A percentile compares a stretch with the other conserved stretches of the same genome.
These are phyloP conservation scores for Colletotrichum sp. DNA, from an alignment of 2,329 filamentous ascomycete species.

Conservation along the genomic window DNA sequence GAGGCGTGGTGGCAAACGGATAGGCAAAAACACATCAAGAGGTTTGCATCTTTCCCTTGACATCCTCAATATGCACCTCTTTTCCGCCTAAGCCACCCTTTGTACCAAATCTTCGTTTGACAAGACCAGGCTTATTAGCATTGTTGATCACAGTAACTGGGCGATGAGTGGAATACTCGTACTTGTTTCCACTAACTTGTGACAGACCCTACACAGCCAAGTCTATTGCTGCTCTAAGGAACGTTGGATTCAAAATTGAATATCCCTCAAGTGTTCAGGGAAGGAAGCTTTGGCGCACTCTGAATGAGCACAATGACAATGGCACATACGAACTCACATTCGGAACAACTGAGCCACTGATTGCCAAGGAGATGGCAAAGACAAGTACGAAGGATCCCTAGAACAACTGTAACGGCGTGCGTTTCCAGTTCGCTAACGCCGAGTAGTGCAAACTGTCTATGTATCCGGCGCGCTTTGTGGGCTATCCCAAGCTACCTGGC, in stretches of 20 bases:
- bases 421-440: not conserved
- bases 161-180: not conserved
- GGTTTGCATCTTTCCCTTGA: not conserved
- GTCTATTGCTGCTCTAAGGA: constrained; percentile 36
- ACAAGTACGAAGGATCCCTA: not conserved
- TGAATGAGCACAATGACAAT: constrained; percentile 35
- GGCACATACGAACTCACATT: constrained; percentile 40
- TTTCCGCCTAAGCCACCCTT: no score
- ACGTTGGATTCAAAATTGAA: constrained; percentile 26
- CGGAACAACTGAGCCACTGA: constrained; percentile 39
- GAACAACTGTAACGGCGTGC: rapidly evolving
- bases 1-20: not conserved
- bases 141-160: not conserved
- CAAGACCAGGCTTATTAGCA: not conserved
- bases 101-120: rapidly evolving
- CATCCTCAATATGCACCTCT: rapidly evolving
- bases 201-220: constrained; percentile 31
- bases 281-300: constrained; percentile 39
- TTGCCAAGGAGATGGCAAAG: constrained; percentile 36
- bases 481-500: constrained; percentile 37
- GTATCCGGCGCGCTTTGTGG: constrained; percentile 44
- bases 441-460: constrained; percentile 38
- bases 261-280: constrained; percentile 34
- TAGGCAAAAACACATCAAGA: not conserved
- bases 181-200: not conserved